Evolutionary conservation across 2,329 filamentous ascomycete species (phyloP), one percentile per base, ranked within the genome.

Genomic region (Venturiaceae sp.): DNA sequence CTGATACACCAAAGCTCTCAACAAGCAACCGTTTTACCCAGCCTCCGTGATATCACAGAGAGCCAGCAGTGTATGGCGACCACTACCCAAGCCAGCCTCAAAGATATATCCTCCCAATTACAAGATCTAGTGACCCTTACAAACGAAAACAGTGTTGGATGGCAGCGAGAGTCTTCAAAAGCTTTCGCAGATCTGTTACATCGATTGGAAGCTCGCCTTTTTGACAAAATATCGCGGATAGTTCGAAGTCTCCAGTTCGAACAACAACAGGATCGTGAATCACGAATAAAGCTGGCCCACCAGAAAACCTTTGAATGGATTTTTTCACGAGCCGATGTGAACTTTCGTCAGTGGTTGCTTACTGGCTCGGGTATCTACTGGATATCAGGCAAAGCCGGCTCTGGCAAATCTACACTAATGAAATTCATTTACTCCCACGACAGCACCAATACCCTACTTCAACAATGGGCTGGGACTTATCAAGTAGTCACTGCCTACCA

Each of bases 351-450:
- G 21, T 16, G 23, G 44, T 19, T 23, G 21, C 11, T 9, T 11
- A 9, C 16, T 16, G 21, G 23, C 44, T 11, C 11, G 9, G 14
- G 44, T 50, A 26, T 50, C 9, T 73, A 71, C 55, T 72, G 70
- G 72, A 68, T 75, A 37, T 73, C 68, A 1, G 73, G 72, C 1
- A 74, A 77, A 34, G 71, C 76, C 3, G 77, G 77, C 0, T 74
- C 74, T 0, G 77, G 77, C 0, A 79, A 79, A 60, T 77, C 74
- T 0, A 77, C 75, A 0, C 66, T 79, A 1, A 76, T 77, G 66
- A 71, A 73, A 21, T 71, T 71, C 36, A 55, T 50, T 13, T 11
- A 11, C 23, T 9, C 9, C 9, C 11, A 50, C 44, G 44, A 13
- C 11, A 9, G 23, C 16, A 50, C 44, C 14, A 50, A 23, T 11